phyloP scores from a whole-genome alignment of 2,329 filamentous ascomycete genomes.

The Cylindrodendrum hubeiense region DNA sequence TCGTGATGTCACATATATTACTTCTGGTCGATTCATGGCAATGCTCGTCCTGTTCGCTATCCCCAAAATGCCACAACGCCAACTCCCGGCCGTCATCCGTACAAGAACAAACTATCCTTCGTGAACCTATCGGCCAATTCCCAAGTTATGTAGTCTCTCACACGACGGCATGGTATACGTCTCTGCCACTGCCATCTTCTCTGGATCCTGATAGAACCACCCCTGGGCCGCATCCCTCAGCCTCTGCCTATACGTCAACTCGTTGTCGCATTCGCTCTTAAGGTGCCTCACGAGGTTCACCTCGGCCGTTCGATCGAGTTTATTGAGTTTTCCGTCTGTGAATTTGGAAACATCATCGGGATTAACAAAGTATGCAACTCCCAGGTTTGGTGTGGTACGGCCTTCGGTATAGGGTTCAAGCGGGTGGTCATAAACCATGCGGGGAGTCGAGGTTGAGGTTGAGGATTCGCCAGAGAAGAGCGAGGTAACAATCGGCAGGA shows the following conservation, averaged over 20 bases:
- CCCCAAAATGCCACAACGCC: constrained; percentile 46
- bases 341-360: constrained; percentile 81
- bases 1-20: constrained; percentile 13
- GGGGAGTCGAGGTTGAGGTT: constrained; percentile 66
- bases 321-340: constrained; percentile 74
- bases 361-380: constrained; percentile 88
- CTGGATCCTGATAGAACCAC: constrained; percentile 86
- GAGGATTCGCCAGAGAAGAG: constrained; percentile 71
- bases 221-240: constrained; percentile 84
- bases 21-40: constrained; percentile 8
- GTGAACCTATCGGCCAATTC: constrained; percentile 41
- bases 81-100: constrained; percentile 40
- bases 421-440: constrained; percentile 81
- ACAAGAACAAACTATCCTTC: constrained; percentile 34
- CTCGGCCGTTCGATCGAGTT: constrained; percentile 85
- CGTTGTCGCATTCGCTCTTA: constrained; percentile 78
- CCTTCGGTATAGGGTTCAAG: constrained; percentile 79
- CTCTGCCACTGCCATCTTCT: constrained; percentile 80
- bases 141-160: constrained; percentile 60
- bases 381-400: constrained; percentile 77
- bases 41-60: constrained; percentile 40
- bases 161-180: constrained; percentile 66
- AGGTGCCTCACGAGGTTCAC: constrained; percentile 76
- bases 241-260: constrained; percentile 74
- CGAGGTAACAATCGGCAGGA: constrained; percentile 86